Base-by-base conservation (phyloP, 75 land plant genomes). In the Sequoiadendron giganteum region DNA sequence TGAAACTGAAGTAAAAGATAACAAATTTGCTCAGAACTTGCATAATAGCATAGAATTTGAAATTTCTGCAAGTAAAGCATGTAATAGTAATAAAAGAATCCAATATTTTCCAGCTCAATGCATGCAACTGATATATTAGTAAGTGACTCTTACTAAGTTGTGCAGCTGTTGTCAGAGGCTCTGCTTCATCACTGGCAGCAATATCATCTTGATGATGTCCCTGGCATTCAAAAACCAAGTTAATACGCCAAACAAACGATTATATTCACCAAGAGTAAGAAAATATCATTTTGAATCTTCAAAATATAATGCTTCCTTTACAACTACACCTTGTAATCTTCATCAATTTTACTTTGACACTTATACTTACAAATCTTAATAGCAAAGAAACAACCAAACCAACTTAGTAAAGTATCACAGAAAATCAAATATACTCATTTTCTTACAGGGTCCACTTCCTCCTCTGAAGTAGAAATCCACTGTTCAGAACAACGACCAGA, bases 401-500 rank as follows among this genome's bases (percentile, higher is more conserved):
- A 52, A 52, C 54, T 52, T 52, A 13, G 13, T 1, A 52, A 52
- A 52, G 0, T 52, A 52, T 52, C 83, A 18, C n/a, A 76, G 25
- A 6, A 85, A 54, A 85, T 85, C 25, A 36, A n/a, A 30, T 48
- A 85, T 36, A 85, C 21, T 85, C 32, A 3, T 82, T 82, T 40
- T 21, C 91, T 85, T 88, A 90, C 92, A 70, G 75, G 89, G 40
- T 91, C 89, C 3, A 86, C 87, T 84, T 78, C 89, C 39, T 85
- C 86, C 55, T 91, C 92, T 52, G 83, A 92, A 88, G 89, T 86
- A 32, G 86, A 84, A 75, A 91, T 54, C 86, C 92, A 88, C 15
- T 82, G 91, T 68, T 90, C 89, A 21, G 88, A 90, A 82, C 92
- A 91, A 47, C 92, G 92, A 56, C 92, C 92, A 90, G 92, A 91